Evolutionary conservation across 2,329 filamentous ascomycete species (phyloP).

Genomic region (Hymenoscyphus infarciens): DNA sequence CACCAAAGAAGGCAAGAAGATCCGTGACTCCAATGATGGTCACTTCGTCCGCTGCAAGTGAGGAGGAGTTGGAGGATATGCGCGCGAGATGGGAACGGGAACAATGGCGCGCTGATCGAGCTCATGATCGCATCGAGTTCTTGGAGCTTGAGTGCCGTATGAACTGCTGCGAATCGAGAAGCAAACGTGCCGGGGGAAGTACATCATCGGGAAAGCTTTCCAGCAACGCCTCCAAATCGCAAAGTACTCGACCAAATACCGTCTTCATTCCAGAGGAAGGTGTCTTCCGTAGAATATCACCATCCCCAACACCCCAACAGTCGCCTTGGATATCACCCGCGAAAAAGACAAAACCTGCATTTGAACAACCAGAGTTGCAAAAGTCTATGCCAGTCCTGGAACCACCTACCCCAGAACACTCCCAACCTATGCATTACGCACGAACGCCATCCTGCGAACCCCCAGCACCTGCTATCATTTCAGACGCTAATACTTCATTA

Average conservation of each 20-base stretch:
- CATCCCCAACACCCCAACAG: constrained; percentile 25
- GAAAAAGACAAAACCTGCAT: constrained; percentile 16
- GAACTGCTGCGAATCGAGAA: constrained; percentile 58
- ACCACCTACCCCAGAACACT: constrained; percentile 10
- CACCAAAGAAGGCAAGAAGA: constrained; percentile 51
- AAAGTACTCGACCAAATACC: constrained; percentile 17
- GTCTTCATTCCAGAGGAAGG: constrained; percentile 60
- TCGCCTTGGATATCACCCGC: constrained; percentile 29
- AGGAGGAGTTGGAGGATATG: constrained; percentile 43
- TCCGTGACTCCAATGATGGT: constrained; percentile 49
- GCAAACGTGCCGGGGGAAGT: constrained; percentile 13
- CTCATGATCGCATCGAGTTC: constrained; percentile 71
- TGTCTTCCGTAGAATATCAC: constrained; percentile 57
- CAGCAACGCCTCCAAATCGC: constrained; percentile 4
- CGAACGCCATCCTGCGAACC: constrained; percentile 61
- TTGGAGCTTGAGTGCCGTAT: constrained; percentile 71
- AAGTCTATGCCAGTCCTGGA: neutral
- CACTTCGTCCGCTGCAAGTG: constrained; percentile 49
- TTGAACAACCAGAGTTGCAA: constrained; percentile 4
- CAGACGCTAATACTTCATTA: constrained; percentile 54
- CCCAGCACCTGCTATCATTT: constrained; percentile 53
- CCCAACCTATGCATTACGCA: constrained; percentile 40
- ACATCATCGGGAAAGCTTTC: neutral
- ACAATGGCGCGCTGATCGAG: constrained; percentile 59
- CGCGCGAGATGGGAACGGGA: constrained; percentile 45